phyloP scores from a whole-genome alignment of 2,329 filamentous ascomycete genomes.

The Stemphylium beticola region DNA sequence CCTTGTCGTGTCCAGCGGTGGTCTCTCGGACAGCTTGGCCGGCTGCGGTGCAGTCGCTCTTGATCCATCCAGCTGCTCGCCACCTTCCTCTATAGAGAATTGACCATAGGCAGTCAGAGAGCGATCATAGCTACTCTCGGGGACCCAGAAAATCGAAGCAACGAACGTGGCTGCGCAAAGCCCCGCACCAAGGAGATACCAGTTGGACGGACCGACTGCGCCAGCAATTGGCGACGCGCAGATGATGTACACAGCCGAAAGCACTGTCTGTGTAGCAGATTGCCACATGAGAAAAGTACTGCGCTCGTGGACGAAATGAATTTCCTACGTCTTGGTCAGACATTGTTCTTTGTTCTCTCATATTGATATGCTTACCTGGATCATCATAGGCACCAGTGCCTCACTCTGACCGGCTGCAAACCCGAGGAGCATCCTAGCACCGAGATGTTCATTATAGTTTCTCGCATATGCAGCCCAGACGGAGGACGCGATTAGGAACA shows the following conservation, averaged over 20 bases:
- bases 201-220: slow-evolving; percentile 50
- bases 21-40: slow-evolving; percentile 13
- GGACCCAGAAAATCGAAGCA: slow-evolving; percentile 49
- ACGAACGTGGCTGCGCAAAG: slow-evolving; percentile 45
- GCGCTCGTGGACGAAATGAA: slow-evolving; percentile 56
- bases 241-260: slow-evolving; percentile 48
- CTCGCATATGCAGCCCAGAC: slow-evolving; percentile 20
- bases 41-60: not conserved
- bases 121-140: slow-evolving; percentile 54
- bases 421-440: slow-evolving; percentile 48
- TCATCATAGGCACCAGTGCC: slow-evolving; percentile 53
- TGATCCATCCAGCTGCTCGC: not conserved
- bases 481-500: slow-evolving; percentile 16
- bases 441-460: slow-evolving; percentile 44
- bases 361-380: slow-evolving; percentile 19
- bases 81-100: slow-evolving; percentile 7
- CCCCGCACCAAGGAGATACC: slow-evolving; percentile 53
- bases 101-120: slow-evolving; percentile 44
- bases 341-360: too few relatives aligned
- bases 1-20: slow-evolving; percentile 45
- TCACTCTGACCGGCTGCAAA: slow-evolving; percentile 53
- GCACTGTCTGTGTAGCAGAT: slow-evolving; percentile 49
- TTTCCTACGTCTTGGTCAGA: slow-evolving; percentile 9
- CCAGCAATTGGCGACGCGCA: slow-evolving; percentile 53
- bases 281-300: slow-evolving; percentile 52